phyloP scores from a whole-genome alignment of 2,329 filamentous ascomycete species.

The Fusarium bactridioides region DNA sequence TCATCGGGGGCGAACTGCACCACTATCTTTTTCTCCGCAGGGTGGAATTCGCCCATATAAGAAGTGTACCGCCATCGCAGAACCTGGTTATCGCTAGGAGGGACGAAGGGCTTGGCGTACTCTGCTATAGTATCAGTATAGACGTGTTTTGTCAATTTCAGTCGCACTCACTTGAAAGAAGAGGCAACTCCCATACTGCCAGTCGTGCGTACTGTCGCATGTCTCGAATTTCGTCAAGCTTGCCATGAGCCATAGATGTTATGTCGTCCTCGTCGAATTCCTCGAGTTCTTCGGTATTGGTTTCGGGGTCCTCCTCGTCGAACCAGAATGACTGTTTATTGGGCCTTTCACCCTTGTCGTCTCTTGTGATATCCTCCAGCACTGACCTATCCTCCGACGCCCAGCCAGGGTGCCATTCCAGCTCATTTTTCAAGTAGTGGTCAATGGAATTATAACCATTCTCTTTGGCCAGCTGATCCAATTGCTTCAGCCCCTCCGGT shows the following conservation, averaged over 20 bases:
- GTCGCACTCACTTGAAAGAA: slow-evolving; percentile 77
- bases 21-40: slow-evolving; percentile 91
- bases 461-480: slow-evolving; percentile 48
- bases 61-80: slow-evolving; percentile 96
- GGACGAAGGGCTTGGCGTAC: slow-evolving; percentile 80
- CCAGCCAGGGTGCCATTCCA: slow-evolving; percentile 44
- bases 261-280: slow-evolving; percentile 85
- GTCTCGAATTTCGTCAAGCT: slow-evolving; percentile 88
- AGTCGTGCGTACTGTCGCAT: slow-evolving; percentile 87
- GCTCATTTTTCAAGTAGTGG: slow-evolving; percentile 41
- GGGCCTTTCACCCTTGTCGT: slow-evolving; percentile 45
- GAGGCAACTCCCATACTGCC: slow-evolving; percentile 94
- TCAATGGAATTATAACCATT: slow-evolving; percentile 47
- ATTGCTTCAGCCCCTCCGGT: slow-evolving; percentile 44
- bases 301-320: slow-evolving; percentile 58
- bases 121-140: slow-evolving; percentile 59
- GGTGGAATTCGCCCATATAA: slow-evolving; percentile 94
- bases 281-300: slow-evolving; percentile 61
- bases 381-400: slow-evolving; percentile 44
- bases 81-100: slow-evolving; percentile 71
- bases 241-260: slow-evolving; percentile 80
- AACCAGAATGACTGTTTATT: slow-evolving; percentile 57
- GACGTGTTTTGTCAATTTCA: neutral
- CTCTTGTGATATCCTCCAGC: slow-evolving; percentile 43
- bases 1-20: slow-evolving; percentile 85